These are phyloP conservation scores for Xerocomus spinulosus DNA, from an alignment of 768 basidiomycete genomes.

Conservation along the genomic window DNA sequence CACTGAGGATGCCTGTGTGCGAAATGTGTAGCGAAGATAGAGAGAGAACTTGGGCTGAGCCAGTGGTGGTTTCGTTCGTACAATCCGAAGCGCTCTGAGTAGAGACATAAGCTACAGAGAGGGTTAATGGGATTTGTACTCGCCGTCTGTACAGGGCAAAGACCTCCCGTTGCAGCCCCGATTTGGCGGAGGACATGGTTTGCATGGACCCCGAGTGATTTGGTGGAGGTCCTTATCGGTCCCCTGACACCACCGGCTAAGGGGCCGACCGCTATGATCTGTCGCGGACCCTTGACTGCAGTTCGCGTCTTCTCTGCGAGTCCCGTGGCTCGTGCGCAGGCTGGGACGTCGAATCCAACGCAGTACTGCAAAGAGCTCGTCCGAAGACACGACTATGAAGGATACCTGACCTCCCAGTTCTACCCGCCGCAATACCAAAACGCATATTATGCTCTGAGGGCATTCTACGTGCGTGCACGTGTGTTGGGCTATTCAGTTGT, in stretches of 20 bases:
- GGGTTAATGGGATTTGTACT: slow-evolving; percentile 2
- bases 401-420: slow-evolving; percentile 65
- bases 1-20: slow-evolving; percentile 52
- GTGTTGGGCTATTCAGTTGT: neutral
- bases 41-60: slow-evolving; percentile 63
- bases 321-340: slow-evolving; percentile 3
- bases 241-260: slow-evolving; percentile 23
- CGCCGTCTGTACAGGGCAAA: slow-evolving; percentile 54
- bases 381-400: slow-evolving; percentile 78
- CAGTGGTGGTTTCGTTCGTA: slow-evolving; percentile 56
- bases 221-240: slow-evolving; percentile 1
- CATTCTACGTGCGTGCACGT: slow-evolving; percentile 66
- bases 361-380: slow-evolving; percentile 71
- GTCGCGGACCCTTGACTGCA: slow-evolving; percentile 11
- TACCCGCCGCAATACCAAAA: slow-evolving; percentile 62
- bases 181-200: slow-evolving; percentile 32
- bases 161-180: slow-evolving; percentile 52
- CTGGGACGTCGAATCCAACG: slow-evolving; percentile 37
- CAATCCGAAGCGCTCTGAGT: slow-evolving; percentile 70
- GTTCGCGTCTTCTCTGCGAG: slow-evolving; percentile 13
- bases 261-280: slow-evolving; percentile 4
- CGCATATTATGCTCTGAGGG: slow-evolving; percentile 75
- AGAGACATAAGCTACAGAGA: slow-evolving; percentile 4
- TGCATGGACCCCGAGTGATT: neutral
- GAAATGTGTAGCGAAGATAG: slow-evolving; percentile 67